Conservation (phyloP, 495 filamentous ascomycete species). For the Filosporella fistucella region DNA sequence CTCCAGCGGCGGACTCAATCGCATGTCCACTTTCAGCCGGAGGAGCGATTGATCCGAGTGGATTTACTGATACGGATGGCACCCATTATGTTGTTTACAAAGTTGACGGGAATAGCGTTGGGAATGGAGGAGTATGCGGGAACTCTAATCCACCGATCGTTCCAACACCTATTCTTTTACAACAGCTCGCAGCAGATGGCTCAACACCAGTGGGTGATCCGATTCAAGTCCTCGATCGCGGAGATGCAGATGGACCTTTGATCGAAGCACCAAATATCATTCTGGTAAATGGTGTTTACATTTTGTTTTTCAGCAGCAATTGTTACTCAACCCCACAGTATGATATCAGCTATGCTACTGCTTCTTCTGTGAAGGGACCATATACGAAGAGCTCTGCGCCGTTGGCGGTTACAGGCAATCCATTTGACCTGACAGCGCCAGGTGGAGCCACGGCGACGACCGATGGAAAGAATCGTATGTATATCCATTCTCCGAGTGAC, state of each 20-base stretch:
- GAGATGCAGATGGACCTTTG: conserved; percentile 49
- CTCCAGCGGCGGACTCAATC: conserved; percentile 21
- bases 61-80: conserved; percentile 29
- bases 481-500: too few relatives aligned
- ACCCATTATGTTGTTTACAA: conserved; percentile 42
- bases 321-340: conserved; percentile 48
- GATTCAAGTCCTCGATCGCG: conserved; percentile 51
- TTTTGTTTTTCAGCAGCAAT: conserved; percentile 59
- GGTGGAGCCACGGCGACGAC: conserved; percentile 46
- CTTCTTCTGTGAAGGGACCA: conserved; percentile 38
- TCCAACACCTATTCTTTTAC: conserved; percentile 56
- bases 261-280: conserved; percentile 58
- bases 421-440: conserved; percentile 39
- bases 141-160: conserved; percentile 44
- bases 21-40: conserved; percentile 33
- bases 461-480: conserved; percentile 36
- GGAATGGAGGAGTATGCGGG: conserved; percentile 51
- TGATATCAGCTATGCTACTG: conserved; percentile 50
- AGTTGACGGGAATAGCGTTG: conserved; percentile 56
- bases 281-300: conserved; percentile 42
- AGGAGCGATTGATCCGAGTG: conserved; percentile 36
- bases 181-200: conserved; percentile 48
- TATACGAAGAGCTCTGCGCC: conserved; percentile 36
- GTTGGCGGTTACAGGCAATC: conserved; percentile 36
- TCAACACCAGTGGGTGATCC: conserved; percentile 44